Evolutionary conservation across 345 rosid species (phyloP).

Genomic region (Garcia nutans): DNA sequence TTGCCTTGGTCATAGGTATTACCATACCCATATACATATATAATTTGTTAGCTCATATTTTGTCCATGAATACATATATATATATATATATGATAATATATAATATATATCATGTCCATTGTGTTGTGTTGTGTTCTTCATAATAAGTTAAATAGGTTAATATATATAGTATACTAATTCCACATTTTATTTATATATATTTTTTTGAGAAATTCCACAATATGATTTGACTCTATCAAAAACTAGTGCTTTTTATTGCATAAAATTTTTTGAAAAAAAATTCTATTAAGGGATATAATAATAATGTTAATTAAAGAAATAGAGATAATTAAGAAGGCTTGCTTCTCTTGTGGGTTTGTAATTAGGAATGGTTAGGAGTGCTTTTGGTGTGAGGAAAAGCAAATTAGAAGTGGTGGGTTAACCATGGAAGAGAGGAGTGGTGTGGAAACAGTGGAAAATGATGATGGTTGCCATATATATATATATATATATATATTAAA

Average conservation of each 20-base stretch:
- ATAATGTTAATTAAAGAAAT: not conserved
- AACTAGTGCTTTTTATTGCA: too few relatives aligned
- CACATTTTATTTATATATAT: too few relatives aligned
- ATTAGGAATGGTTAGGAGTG: slow-evolving; percentile 32
- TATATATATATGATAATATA: slow-evolving; percentile 19
- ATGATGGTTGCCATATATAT: slow-evolving; percentile 16
- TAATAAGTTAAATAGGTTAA: slow-evolving; percentile 12
- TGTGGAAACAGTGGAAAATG: slow-evolving; percentile 8
- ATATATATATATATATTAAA: slow-evolving; percentile 17
- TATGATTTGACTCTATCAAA: not conserved
- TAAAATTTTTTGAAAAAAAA: too few relatives aligned
- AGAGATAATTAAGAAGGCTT: not conserved
- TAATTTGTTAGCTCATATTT: slow-evolving; percentile 35
- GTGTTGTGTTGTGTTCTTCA: slow-evolving; percentile 16
- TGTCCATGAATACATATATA: slow-evolving; percentile 15
- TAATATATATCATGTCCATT: slow-evolving; percentile 7
- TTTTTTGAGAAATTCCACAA: not conserved
- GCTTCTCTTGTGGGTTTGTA: slow-evolving; percentile 22
- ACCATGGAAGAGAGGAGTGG: slow-evolving; percentile 27
- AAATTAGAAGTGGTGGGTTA: slow-evolving; percentile 36
- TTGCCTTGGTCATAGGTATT: slow-evolving; percentile 23
- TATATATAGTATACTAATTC: too few relatives aligned
- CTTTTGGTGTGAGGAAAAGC: slow-evolving; percentile 36
- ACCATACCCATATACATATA: slow-evolving; percentile 15
- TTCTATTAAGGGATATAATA: not conserved